A percentile compares a stretch with the other conserved stretches of the same genome.
phyloP scores from a whole-genome alignment of 2,329 filamentous ascomycete genomes.

The Colletotrichum limetticola region DNA sequence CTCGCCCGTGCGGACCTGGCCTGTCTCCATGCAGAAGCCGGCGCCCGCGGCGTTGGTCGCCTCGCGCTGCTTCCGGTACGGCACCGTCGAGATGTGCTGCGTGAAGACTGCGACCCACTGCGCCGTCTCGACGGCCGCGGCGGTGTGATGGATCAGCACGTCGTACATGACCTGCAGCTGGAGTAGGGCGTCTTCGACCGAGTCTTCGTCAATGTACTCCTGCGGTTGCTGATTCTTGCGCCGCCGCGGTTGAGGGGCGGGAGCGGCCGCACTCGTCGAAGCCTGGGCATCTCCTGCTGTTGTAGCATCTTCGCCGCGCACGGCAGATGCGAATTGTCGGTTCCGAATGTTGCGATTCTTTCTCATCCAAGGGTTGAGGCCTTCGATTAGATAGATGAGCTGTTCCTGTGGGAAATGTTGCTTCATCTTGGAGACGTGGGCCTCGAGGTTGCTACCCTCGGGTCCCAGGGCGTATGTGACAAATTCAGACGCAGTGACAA shows the following conservation, averaged over 20 bases:
- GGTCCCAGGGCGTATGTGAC: constrained; percentile 65
- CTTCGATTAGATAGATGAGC: constrained; percentile 79
- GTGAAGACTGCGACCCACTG: constrained; percentile 81
- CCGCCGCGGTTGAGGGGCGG: constrained; percentile 40
- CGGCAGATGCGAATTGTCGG: constrained; percentile 73
- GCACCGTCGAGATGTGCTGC: constrained; percentile 81
- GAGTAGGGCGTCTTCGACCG: constrained; percentile 77
- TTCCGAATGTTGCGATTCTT: constrained; percentile 77
- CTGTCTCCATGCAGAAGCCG: constrained; percentile 82
- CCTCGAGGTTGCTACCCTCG: constrained; percentile 62
- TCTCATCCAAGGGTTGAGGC: constrained; percentile 71
- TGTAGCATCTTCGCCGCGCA: constrained; percentile 55
- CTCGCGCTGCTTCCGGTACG: constrained; percentile 71
- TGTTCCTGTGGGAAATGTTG: constrained; percentile 62
- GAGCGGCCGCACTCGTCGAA: constrained; percentile 36
- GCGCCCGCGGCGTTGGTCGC: constrained; percentile 60
- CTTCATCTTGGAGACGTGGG: constrained; percentile 68
- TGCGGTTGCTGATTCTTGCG: constrained; percentile 52
- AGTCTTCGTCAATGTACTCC: constrained; percentile 72
- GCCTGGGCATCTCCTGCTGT: constrained; percentile 32
- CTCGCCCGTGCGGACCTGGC: constrained; percentile 79
- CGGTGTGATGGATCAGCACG: constrained; percentile 77
- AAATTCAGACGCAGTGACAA: constrained; percentile 73
- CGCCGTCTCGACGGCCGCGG: constrained; percentile 69
- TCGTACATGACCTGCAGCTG: constrained; percentile 75